Evolutionary conservation across 352 stramenopile species (phyloP).

Genomic region (Phytophthora cactorum): DNA sequence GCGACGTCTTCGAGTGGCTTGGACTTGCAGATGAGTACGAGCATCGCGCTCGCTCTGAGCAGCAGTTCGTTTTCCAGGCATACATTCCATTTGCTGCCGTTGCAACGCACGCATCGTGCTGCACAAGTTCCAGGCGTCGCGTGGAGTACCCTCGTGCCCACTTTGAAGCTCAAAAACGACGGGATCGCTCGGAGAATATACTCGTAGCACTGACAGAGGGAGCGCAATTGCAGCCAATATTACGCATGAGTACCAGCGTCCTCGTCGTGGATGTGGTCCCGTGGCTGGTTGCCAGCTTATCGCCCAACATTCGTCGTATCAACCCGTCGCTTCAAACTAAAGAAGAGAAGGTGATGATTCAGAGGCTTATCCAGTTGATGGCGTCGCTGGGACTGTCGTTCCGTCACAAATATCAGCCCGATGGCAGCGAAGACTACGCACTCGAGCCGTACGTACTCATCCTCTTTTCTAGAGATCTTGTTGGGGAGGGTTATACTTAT

Average conservation of each 20-base stretch:
- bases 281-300: slow-evolving; percentile 71
- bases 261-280: slow-evolving; percentile 81
- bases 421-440: slow-evolving; percentile 74
- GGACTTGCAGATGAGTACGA: slow-evolving; percentile 81
- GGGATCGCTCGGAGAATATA: slow-evolving; percentile 73
- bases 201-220: slow-evolving; percentile 68
- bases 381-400: slow-evolving; percentile 80
- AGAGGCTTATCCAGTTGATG: slow-evolving; percentile 80
- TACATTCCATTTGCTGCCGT: slow-evolving; percentile 81
- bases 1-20: slow-evolving; percentile 85
- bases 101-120: slow-evolving; percentile 73
- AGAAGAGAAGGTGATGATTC: slow-evolving; percentile 72
- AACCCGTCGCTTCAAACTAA: slow-evolving; percentile 64
- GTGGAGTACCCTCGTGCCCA: slow-evolving; percentile 76
- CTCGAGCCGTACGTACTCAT: slow-evolving; percentile 73
- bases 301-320: slow-evolving; percentile 64
- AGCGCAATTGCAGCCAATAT: slow-evolving; percentile 59
- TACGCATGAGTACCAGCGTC: slow-evolving; percentile 63
- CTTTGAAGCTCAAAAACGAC: slow-evolving; percentile 61
- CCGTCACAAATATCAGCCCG: slow-evolving; percentile 64
- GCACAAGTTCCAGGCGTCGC: slow-evolving; percentile 71
- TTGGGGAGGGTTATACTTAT: neutral
- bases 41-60: slow-evolving; percentile 55
- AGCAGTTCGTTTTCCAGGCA: slow-evolving; percentile 73
- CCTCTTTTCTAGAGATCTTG: neutral